Conservation (phyloP, 192 early-diverging fungal species). For the Gryganskiella cystojenkinii region DNA sequence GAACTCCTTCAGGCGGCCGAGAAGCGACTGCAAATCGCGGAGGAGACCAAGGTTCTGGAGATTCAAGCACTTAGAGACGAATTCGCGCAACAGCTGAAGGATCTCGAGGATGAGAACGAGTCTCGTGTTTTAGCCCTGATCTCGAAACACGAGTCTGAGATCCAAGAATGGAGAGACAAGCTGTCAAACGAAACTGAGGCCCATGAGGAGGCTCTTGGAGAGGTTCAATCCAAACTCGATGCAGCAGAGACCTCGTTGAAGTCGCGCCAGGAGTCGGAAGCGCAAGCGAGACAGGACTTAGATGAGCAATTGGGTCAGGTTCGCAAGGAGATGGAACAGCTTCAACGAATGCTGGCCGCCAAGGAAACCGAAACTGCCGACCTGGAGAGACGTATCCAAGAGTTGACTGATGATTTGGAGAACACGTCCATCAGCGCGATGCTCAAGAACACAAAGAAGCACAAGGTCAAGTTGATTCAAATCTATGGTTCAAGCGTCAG, state of each 20-base stretch:
- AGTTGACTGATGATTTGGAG: slow-evolving; percentile 25
- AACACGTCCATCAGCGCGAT: slow-evolving; percentile 29
- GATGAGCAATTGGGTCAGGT: slow-evolving; percentile 12
- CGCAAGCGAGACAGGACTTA: background rate
- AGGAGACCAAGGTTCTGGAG: slow-evolving; percentile 8
- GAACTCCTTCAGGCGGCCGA: slow-evolving; percentile 6
- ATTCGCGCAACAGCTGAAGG: slow-evolving; percentile 34
- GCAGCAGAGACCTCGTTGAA: background rate
- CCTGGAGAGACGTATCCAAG: slow-evolving; percentile 22
- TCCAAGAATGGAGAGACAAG: slow-evolving; percentile 33
- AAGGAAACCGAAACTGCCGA: slow-evolving; percentile 31
- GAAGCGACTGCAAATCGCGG: background rate
- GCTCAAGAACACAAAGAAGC: slow-evolving; percentile 46
- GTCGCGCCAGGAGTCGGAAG: background rate
- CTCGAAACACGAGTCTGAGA: slow-evolving; percentile 14
- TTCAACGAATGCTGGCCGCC: slow-evolving; percentile 17
- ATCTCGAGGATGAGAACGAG: slow-evolving; percentile 22
- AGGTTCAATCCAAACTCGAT: slow-evolving; percentile 6
- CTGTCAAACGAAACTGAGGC: slow-evolving; percentile 9
- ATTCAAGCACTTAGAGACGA: slow-evolving; percentile 27
- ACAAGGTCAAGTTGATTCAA: slow-evolving; percentile 54
- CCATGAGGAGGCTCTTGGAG: slow-evolving; percentile 10
- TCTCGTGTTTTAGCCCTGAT: slow-evolving; percentile 5
- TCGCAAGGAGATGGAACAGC: slow-evolving; percentile 31
- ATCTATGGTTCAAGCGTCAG: slow-evolving; percentile 61